These are phyloP conservation scores for Clavariopsis aquatica DNA, from an alignment of 495 filamentous ascomycete genomes.

Conservation along the genomic window DNA sequence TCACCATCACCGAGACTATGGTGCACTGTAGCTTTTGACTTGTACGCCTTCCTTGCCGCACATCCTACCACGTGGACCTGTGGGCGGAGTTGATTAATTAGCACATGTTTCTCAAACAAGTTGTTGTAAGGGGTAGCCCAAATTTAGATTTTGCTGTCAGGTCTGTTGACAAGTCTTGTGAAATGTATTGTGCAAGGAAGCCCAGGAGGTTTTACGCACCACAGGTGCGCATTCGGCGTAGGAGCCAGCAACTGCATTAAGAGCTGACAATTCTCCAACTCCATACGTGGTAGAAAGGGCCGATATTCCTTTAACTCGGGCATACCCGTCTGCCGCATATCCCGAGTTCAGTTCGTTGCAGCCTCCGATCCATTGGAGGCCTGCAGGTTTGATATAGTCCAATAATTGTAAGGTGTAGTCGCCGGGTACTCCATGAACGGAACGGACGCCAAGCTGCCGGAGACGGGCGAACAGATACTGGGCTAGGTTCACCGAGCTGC, in stretches of 20 bases:
- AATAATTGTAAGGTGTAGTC: conserved; percentile 73
- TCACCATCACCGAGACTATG: conserved; percentile 53
- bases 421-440: conserved; percentile 52
- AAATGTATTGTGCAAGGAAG: not conserved
- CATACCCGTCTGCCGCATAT: conserved; percentile 81
- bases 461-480: conserved; percentile 71
- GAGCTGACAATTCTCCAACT: conserved; percentile 74
- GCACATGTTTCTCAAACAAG: not conserved
- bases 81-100: not conserved
- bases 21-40: conserved; percentile 45
- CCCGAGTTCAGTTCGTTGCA: conserved; percentile 82
- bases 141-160: too few relatives aligned
- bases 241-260: conserved; percentile 55
- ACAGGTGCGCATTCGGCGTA: conserved; percentile 41
- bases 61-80: conserved; percentile 43
- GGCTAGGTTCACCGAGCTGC: conserved; percentile 38
- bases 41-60: conserved; percentile 43
- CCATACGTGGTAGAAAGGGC: conserved; percentile 80
- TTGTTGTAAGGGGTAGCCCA: too few relatives aligned
- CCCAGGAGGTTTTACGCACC: not conserved
- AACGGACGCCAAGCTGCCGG: conserved; percentile 66
- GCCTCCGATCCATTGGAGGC: conserved; percentile 75
- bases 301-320: conserved; percentile 68
- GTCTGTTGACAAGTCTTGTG: too few relatives aligned
- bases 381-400: conserved; percentile 64